A percentile compares a stretch with the other conserved stretches of the same genome.
These are phyloP conservation scores for Platismatia glauca DNA, from an alignment of 495 filamentous ascomycete genomes.

Conservation along the genomic window DNA sequence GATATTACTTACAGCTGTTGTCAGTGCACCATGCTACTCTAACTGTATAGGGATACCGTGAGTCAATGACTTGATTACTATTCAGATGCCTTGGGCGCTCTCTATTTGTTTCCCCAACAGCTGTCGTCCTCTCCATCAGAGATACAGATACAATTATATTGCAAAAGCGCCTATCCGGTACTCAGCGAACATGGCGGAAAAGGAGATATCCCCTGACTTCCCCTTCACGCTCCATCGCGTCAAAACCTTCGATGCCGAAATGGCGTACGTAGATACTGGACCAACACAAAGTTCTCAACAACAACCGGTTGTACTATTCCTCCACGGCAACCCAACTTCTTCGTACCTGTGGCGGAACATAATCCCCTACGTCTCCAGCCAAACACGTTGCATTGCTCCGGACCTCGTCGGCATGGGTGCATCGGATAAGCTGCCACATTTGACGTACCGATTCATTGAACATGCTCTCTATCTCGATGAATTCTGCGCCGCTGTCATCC, in stretches of 20 bases:
- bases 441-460: not conserved
- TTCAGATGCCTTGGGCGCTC: too few relatives aligned
- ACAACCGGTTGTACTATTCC: not conserved
- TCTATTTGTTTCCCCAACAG: too few relatives aligned
- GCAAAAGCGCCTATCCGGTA: not conserved
- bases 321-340: constrained; percentile 1
- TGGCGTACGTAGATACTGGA: not conserved
- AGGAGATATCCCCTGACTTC: not conserved
- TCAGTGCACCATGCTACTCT: too few relatives aligned
- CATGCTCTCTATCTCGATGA: not conserved
- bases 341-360: not conserved
- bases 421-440: not conserved
- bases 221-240: not conserved
- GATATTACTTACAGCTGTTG: too few relatives aligned
- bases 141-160: too few relatives aligned
- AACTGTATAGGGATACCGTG: too few relatives aligned
- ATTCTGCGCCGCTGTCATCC: not conserved
- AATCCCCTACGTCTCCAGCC: not conserved
- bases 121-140: too few relatives aligned
- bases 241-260: not conserved
- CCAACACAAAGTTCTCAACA: not conserved
- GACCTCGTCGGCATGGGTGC: not conserved
- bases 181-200: not conserved
- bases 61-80: too few relatives aligned
- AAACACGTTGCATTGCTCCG: not conserved